Base-by-base conservation (phyloP, 257 asterid species). In the Thymus quinquecostatus region DNA sequence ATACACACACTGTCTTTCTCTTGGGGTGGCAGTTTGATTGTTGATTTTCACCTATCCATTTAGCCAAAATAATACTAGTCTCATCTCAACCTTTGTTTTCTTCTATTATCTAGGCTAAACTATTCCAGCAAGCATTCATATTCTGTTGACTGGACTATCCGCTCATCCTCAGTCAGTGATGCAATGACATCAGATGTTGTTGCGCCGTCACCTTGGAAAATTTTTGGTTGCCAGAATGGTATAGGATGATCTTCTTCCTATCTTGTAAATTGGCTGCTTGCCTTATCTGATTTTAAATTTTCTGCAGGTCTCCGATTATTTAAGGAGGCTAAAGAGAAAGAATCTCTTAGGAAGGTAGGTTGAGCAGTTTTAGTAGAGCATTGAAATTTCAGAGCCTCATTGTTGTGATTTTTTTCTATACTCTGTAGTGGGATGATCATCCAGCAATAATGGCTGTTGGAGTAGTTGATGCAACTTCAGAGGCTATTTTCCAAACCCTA, bases 371-470 rank as follows among this genome's bases (percentile, higher is more conserved):
- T n/a, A 57, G 64, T 61, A 47, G 34, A 53, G 53, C 47, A 54
- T 49, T 54, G 44, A 71, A 74, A 60, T 62, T 73, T 47, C 29
- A 29, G 41, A 64, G 61, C 55, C 43, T 33, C 38, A 55, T 30
- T 50, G 58, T 56, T 60, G 43, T 82, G 61, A 70, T 49, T 50
- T 33, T 40, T 56, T 83, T 51, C 44, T 60, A 30, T 79, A 43
- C 40, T 63, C 33, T 63, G 70, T 82, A 87, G 92, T 89, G 96
- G 96, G 91, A 87, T 80, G 92, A 89, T 75, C 96, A 89, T 78
- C 95, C 98, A 13, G 99, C 99, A 80, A 87, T 94, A 75, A 94
- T 94, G 99, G 97, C 95, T 13, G 98, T 91, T 79, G 99, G 99
- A 72, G 96, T 91, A 70, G 84, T 91, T 73, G 97, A 89, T 66